Evolutionary conservation across 176 grass and related monocot genomes (phyloP), one percentile per base, ranked within the genome.

Genomic region (barley (Hordeum vulgare)): DNA sequence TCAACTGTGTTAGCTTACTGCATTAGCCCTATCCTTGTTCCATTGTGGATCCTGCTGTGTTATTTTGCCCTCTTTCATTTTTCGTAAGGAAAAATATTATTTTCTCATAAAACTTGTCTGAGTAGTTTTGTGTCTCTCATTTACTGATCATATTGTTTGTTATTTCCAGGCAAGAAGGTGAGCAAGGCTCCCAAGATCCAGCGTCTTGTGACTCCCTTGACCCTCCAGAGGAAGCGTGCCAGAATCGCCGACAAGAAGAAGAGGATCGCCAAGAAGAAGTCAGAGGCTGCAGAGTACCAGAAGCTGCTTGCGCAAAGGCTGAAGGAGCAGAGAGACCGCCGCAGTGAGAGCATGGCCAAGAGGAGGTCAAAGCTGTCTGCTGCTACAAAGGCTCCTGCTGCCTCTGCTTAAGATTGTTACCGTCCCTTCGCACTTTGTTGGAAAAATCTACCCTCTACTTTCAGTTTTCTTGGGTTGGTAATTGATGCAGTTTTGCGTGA

Each of bases 171-270:
- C 47, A 98, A 98, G 82, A 95, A 91, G 83, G 83, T 85, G 58
- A 94, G 95, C 88, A 98, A 98, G 85, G 95, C 95, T 8, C 92
- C 95, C 8, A 94, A 98, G 88, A 98, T 98, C 64, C 92, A 98
- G 86, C 89, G 95, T 66, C 86, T 98, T 0, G 95, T 94, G 35
- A 98, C 95, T 42, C 95, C 92, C 8, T 33, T 93, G 81, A 91
- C 89, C 0, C 45, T 97, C 5, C 92, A 97, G 62, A 92, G 92
- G 88, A 94, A 94, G 90, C 86, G 95, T 0, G 63, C 84, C 2
- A 97, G 95, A 76, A 93, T 94, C 7, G 81, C 92, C 0, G 66
- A 94, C 47, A 97, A 97, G 88, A 97, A 97, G 88, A 90, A 88
- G 88, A 93, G 90, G 41, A 94, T 97, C 0, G 79, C 86, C 29